Conservation (phyloP, 179 eudicot species). For the Sideroxylon spinosum region DNA sequence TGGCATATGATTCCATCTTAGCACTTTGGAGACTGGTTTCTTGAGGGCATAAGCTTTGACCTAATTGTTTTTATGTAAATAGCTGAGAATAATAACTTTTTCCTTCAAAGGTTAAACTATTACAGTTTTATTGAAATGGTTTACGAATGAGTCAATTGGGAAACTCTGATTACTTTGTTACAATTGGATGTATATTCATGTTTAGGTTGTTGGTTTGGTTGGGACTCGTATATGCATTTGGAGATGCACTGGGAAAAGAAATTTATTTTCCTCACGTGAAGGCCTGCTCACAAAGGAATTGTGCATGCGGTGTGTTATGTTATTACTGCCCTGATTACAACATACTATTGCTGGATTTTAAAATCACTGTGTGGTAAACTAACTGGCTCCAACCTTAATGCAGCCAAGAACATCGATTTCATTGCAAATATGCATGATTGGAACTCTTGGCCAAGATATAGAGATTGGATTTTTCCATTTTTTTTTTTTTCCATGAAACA, state of each 20-base stretch:
- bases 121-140: not conserved
- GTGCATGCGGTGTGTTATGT: constrained; percentile 67
- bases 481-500: too few species aligned
- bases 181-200: not conserved
- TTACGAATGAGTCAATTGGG: not conserved
- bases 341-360: not conserved
- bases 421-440: not conserved
- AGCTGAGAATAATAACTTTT: not conserved
- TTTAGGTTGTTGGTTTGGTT: constrained; percentile 75
- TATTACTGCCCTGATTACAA: constrained; percentile 4
- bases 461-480: too few species aligned
- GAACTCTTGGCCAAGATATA: not conserved
- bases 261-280: constrained; percentile 62
- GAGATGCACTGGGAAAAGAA: constrained; percentile 57
- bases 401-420: not conserved
- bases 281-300: constrained; percentile 59
- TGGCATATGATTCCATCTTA: not conserved
- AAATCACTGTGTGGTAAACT: not conserved
- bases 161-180: not conserved
- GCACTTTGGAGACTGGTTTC: not conserved
- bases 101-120: not conserved
- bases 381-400: not conserved
- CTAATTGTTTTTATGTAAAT: not conserved
- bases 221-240: constrained; percentile 82
- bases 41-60: not conserved